Percentiles rank a stretch among this genome's conserved stretches.
Evolutionary conservation across 148 eudicot species (phyloP).

Genomic region (Amaranthus cruentus): DNA sequence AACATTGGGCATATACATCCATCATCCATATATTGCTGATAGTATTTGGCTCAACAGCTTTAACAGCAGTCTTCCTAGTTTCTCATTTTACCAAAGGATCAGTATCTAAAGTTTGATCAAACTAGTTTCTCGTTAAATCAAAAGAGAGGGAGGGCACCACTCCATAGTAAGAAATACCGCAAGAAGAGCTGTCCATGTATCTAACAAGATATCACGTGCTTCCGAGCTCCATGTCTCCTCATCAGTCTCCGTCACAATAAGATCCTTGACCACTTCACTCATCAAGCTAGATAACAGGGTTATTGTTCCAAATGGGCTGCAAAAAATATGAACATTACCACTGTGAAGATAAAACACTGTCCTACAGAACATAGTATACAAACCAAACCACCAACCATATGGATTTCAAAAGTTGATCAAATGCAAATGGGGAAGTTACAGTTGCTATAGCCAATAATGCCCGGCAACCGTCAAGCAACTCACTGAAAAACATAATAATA

Average conservation of each 20-base stretch:
- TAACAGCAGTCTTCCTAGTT: background rate
- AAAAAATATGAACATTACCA: constrained; percentile 16
- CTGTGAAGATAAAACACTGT: background rate
- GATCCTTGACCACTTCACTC: constrained; percentile 78
- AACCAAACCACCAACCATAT: constrained; percentile 49
- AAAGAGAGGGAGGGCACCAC: background rate
- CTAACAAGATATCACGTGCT: constrained; percentile 92
- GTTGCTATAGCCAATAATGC: constrained; percentile 78
- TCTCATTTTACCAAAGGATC: background rate
- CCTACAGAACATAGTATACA: background rate
- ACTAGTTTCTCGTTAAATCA: background rate
- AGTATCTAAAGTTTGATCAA: background rate
- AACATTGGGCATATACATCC: background rate
- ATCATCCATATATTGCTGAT: background rate
- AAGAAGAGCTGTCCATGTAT: constrained; percentile 90
- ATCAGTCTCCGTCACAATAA: constrained; percentile 53
- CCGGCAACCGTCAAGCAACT: constrained; percentile 99
- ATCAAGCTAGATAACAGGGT: constrained; percentile 74
- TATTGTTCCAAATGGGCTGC: constrained; percentile 91
- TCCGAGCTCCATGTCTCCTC: constrained; percentile 99
- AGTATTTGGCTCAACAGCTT: background rate
- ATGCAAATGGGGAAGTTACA: constrained; percentile 62
- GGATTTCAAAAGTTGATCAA: constrained; percentile 74
- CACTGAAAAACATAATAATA: constrained; percentile 44
- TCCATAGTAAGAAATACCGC: constrained; percentile 40